These are phyloP conservation scores for Bisporella sp. DNA, from an alignment of 2,329 filamentous ascomycete species.

Conservation along the genomic window DNA sequence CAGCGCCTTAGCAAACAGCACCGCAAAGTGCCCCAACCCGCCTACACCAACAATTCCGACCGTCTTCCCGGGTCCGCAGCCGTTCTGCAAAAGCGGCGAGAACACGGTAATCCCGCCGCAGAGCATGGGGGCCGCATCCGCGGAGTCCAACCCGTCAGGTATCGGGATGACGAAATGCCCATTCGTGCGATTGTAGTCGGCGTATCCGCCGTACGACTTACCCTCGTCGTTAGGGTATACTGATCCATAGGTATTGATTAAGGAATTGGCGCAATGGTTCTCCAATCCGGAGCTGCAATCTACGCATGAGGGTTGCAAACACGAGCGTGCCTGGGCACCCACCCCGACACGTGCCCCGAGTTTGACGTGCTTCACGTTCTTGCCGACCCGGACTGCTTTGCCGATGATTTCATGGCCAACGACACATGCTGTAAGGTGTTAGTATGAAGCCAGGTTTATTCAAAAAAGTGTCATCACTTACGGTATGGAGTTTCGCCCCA, in stretches of 20 bases:
- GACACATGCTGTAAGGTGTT: too few species aligned
- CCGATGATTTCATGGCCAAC: constrained; percentile 45
- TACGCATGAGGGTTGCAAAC: constrained; percentile 16
- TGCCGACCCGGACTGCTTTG: constrained; percentile 42
- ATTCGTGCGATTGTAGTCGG: constrained; percentile 16
- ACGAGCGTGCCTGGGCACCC: constrained; percentile 44
- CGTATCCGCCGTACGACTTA: background rate
- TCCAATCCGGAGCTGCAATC: constrained; percentile 18
- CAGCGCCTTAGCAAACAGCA: constrained; percentile 60
- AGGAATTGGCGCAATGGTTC: constrained; percentile 19
- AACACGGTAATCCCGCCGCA: constrained; percentile 66
- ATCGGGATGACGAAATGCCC: constrained; percentile 40
- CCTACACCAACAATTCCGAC: constrained; percentile 66
- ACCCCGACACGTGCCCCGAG: constrained; percentile 46
- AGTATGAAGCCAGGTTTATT: too few species aligned
- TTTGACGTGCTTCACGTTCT: constrained; percentile 49
- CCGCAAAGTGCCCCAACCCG: constrained; percentile 61
- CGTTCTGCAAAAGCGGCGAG: constrained; percentile 6
- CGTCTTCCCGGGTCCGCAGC: constrained; percentile 64
- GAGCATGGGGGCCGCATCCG: constrained; percentile 56
- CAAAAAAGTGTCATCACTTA: constrained; percentile 16
- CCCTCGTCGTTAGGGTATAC: background rate
- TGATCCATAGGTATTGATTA: constrained; percentile 14
- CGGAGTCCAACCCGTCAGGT: constrained; percentile 39
- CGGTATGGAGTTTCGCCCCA: constrained; percentile 21